Evolutionary conservation across 2,329 filamentous ascomycete species (phyloP).

Genomic region (Aspergillus sp.): DNA sequence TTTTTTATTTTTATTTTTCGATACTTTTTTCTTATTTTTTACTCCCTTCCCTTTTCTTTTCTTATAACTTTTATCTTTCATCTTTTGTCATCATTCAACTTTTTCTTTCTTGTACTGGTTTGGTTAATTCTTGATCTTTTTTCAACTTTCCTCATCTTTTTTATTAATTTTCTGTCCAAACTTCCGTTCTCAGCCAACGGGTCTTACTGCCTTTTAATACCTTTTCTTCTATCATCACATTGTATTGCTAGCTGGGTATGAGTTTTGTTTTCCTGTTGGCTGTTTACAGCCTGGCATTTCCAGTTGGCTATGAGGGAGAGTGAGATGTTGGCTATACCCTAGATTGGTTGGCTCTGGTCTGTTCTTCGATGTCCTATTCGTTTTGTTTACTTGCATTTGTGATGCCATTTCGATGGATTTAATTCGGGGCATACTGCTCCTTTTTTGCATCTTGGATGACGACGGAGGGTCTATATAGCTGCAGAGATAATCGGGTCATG

Average conservation of each 20-base stretch:
- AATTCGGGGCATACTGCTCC: constrained; percentile 14
- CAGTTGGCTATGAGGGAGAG: constrained; percentile 14
- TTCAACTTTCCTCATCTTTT: constrained; percentile 16
- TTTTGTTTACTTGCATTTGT: constrained; percentile 17
- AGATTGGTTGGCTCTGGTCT: constrained; percentile 19
- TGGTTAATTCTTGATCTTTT: constrained; percentile 9
- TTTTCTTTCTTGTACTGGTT: constrained; percentile 22
- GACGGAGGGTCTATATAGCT: constrained; percentile 10
- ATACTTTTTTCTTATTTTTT: constrained; percentile 15
- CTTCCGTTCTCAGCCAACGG: constrained; percentile 19
- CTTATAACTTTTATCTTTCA: constrained; percentile 9
- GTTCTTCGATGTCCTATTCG: constrained; percentile 14
- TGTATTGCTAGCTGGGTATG: constrained; percentile 39
- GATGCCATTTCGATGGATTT: constrained; percentile 19
- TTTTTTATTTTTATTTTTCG: constrained; percentile 10
- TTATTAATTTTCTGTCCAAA: constrained; percentile 19
- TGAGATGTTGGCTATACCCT: constrained; percentile 17
- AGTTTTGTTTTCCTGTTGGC: constrained; percentile 14
- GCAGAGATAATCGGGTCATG: constrained; percentile 11
- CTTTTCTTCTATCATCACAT: constrained; percentile 23
- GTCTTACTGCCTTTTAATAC: constrained; percentile 24
- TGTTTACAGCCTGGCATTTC: no score
- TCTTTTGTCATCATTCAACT: constrained; percentile 12
- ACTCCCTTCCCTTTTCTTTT: constrained; percentile 18
- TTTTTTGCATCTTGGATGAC: constrained; percentile 10